Base-by-base conservation (phyloP, 495 filamentous ascomycete species). In the Penicillium chermesinum region DNA sequence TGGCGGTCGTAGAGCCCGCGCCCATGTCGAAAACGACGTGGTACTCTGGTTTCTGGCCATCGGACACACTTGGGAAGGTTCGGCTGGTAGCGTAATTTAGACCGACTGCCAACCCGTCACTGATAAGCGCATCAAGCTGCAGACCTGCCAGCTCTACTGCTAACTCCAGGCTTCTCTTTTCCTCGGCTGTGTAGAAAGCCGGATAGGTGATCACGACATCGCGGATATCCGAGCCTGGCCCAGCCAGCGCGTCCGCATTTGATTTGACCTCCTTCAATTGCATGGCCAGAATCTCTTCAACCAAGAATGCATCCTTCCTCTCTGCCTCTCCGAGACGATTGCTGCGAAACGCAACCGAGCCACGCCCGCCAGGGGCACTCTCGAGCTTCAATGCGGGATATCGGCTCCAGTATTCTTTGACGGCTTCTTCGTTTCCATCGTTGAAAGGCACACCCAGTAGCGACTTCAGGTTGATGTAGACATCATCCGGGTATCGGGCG, bases 21-120 rank as follows among this genome's bases (percentile, higher is more conserved):
- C 93, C 93, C 91, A 97, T 96, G 57, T 99, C 94, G 55, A 89
- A 97, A 14, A 99, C 80, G 60, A 99, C 74, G 62, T 99, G 89
- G 57, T 86, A 80, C 65, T 99, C 93, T 2, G 93, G 87, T 72
- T 88, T 91, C 55, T 83, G 84, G 38, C 89, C 91, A 46, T 91
- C 84, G 35, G 79, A 86, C 32, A 94, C 72, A 50, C 76, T 87
- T 13, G 89, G 88, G 69, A 99, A 99, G 16, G 82, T 88, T 54
- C 93, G 79, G 57, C 80, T 85, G 13, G 88, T 96, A 15, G 93
- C 93, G 64, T 96, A 99, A 65, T 99, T 93, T 44, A 99, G 65
- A 2, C 89, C 93, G 37, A 97, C 90, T 25, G 93, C 89, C 52
- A 97, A 65, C 6, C 91, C 94, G 63, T 98, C 94, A 52, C 85